phyloP scores from a whole-genome alignment of 768 basidiomycete species.

The Phylloporus rhodoxanthus region DNA sequence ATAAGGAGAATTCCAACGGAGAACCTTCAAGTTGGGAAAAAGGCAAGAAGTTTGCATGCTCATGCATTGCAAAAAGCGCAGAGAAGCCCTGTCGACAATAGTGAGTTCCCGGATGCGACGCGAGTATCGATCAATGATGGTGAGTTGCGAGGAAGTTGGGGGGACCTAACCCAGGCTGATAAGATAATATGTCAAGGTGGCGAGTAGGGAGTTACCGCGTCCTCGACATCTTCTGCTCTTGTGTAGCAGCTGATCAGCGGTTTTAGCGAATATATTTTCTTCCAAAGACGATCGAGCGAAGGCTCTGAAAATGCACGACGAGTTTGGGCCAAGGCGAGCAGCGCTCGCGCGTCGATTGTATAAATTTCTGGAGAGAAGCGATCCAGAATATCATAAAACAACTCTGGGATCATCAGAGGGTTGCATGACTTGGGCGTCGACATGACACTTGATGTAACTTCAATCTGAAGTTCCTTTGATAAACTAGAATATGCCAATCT shows the following conservation, averaged over 20 bases:
- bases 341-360: neutral
- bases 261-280: slow-evolving; percentile 2
- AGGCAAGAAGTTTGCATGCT: slow-evolving; percentile 2
- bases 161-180: neutral
- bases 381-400: slow-evolving; percentile 7
- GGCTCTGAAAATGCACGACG: slow-evolving; percentile 6
- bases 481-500: no score
- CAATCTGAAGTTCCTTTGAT: no score
- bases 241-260: slow-evolving; percentile 13
- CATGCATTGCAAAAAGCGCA: slow-evolving; percentile 6
- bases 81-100: neutral
- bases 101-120: slow-evolving; percentile 5
- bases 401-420: slow-evolving; percentile 5
- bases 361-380: neutral
- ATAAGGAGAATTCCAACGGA: neutral
- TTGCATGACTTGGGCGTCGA: neutral
- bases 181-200: neutral
- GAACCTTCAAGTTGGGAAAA: slow-evolving; percentile 8
- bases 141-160: slow-evolving; percentile 4
- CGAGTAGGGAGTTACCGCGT: neutral
- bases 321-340: slow-evolving; percentile 9
- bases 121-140: slow-evolving; percentile 4
- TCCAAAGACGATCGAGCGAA: slow-evolving; percentile 12
- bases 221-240: neutral
- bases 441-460: neutral